Conservation (phyloP, 2,329 filamentous ascomycete species). For the Venturia nashicola region DNA sequence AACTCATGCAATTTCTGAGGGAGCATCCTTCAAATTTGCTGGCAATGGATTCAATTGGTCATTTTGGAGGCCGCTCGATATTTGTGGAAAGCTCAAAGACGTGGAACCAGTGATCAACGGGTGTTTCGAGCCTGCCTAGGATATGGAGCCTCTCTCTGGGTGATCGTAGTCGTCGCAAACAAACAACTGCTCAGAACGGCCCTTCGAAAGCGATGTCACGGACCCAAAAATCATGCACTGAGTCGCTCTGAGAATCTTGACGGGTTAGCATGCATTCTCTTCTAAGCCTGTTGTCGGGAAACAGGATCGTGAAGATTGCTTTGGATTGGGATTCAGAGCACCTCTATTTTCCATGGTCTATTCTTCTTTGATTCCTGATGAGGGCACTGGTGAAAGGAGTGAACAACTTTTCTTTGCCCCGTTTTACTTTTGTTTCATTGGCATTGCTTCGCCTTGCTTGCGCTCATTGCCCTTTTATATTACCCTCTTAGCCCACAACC, state of each 20-base stretch:
- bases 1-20: too few relatives aligned
- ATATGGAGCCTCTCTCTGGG: background rate
- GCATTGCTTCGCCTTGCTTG: background rate
- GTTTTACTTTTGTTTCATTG: slow-evolving; percentile 1
- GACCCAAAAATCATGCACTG: background rate
- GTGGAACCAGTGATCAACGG: background rate
- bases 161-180: background rate
- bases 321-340: background rate
- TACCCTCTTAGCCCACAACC: background rate
- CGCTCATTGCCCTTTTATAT: background rate
- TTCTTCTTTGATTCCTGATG: background rate
- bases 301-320: background rate
- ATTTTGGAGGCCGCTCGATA: background rate
- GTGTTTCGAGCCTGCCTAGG: background rate
- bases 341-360: background rate
- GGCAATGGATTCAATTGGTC: background rate
- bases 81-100: background rate
- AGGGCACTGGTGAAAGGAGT: background rate
- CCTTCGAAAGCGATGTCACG: background rate
- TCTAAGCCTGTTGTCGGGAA: background rate
- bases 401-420: background rate
- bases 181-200: background rate
- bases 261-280: background rate
- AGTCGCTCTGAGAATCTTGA: background rate
- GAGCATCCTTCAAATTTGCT: background rate